Percentiles rank a stretch among this genome's conserved stretches.
Conservation (phyloP, 73 alveolate species). For the Tetrahymena thermophila region DNA sequence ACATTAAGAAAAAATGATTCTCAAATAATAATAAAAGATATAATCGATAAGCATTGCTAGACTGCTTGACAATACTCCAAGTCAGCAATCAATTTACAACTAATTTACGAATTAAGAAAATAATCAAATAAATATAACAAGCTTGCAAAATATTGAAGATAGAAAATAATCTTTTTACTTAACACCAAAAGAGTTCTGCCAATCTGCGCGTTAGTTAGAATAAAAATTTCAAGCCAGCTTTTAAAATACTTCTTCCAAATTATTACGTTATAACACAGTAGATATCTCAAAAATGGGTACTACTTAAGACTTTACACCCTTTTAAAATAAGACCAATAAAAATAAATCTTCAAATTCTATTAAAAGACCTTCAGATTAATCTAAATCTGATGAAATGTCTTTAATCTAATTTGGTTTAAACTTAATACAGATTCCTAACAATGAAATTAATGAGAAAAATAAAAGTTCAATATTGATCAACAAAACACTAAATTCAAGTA, state of each 20-base stretch:
- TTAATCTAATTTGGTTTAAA: not conserved
- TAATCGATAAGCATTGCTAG: not conserved
- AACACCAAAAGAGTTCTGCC: not conserved
- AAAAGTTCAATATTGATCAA: too few relatives aligned
- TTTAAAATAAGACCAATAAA: too few relatives aligned
- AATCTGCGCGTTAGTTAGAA: not conserved
- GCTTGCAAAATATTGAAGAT: not conserved
- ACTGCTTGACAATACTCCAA: not conserved
- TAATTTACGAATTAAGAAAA: not conserved
- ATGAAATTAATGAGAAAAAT: not conserved
- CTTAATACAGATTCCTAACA: not conserved
- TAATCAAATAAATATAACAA: not conserved
- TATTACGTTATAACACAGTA: not conserved
- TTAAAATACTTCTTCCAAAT: not conserved
- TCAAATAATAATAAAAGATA: not conserved
- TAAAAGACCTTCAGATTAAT: not conserved
- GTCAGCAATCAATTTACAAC: not conserved
- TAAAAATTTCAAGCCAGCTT: not conserved
- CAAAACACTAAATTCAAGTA: not conserved
- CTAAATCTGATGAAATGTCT: not conserved
- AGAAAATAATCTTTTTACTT: not conserved
- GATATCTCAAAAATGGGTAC: not conserved
- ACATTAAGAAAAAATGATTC: not conserved
- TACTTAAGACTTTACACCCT: not conserved
- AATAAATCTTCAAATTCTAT: not conserved